These are phyloP conservation scores for Eucalyptus virginea DNA, from an alignment of 345 rosid species.

Conservation along the genomic window DNA sequence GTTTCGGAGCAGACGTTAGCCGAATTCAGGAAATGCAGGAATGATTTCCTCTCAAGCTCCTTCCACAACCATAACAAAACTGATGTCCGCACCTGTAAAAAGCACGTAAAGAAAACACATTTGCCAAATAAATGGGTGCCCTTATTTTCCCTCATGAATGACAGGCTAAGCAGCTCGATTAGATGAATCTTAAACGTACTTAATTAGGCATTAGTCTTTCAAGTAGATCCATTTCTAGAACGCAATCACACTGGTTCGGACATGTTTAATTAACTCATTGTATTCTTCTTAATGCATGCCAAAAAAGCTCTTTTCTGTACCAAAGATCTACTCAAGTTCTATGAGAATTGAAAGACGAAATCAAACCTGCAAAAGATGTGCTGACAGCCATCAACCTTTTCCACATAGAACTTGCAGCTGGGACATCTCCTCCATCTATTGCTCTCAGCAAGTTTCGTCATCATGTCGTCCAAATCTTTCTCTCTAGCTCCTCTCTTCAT, in stretches of 20 bases:
- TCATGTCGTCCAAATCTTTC: constrained; percentile 11
- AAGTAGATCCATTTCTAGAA: not conserved
- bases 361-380: constrained; percentile 33
- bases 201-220: not conserved
- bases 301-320: not conserved
- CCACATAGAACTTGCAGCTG: constrained; percentile 23
- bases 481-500: constrained; percentile 1
- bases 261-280: not conserved
- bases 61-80: constrained; percentile 35
- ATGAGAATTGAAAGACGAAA: not conserved
- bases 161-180: not conserved
- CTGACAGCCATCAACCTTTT: constrained; percentile 15
- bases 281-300: not conserved
- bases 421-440: constrained; percentile 38
- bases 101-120: not conserved
- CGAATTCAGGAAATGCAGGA: not conserved
- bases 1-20: not conserved
- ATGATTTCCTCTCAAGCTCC: constrained; percentile 1
- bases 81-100: constrained; percentile 18
- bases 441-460: constrained; percentile 26
- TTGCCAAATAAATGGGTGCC: not conserved
- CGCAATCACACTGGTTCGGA: not conserved
- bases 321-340: not conserved
- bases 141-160: not conserved
- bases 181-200: not conserved